Evolutionary conservation across 257 asterid genomes (phyloP), one percentile per base, ranked within the genome.

Genomic region (Solanum corneliomulleri): DNA sequence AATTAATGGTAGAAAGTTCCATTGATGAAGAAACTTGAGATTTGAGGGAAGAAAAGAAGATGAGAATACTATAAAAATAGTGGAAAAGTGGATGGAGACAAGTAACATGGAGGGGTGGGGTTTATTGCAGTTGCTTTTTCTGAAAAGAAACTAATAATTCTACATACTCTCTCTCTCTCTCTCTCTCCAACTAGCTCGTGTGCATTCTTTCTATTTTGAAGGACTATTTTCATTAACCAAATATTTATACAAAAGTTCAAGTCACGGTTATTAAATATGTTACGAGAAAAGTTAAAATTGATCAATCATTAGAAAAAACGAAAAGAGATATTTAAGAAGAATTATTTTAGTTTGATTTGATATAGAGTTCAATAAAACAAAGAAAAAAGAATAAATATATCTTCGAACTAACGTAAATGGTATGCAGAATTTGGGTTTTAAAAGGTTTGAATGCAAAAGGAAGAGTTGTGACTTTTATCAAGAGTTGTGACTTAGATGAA

Each of bases 211-310:
- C 13, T 9, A 0, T 58, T 58, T 8, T 21, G 27, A 21, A 21
- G 5, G 35, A 33, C 35, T 33, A 3, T 1, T 33, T 33, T 58
- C 68, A 58, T 21, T 21, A 8, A 8, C 9, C 47, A 42, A 9
- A 42, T 45, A 44, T 3, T 42, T 42, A 3, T 42, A 42, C 25
- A 58, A 58, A 56, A 56, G 25, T 56, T 56, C 6, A 52, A 52
- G 4, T 0, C 0, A 2, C 0, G 5, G 3, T 16, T 52, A 52
- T 16, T 52, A 52, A 0, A 6, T 0, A 7, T 52, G 1, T 16
- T 21, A 16, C 9, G 60, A 15, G 9, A 52, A 52, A 52, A 52
- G 3, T 52, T 52, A 16, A 6, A 52, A 1, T 37, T 37, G 1
- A 37, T 37, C 7, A 6, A 37, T 0, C 0, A 5, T 1, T 37